Percentiles rank a stretch among this genome's conserved stretches.
Conservation (phyloP, 352 stramenopile genomes). For the Phytophthora europaea region DNA sequence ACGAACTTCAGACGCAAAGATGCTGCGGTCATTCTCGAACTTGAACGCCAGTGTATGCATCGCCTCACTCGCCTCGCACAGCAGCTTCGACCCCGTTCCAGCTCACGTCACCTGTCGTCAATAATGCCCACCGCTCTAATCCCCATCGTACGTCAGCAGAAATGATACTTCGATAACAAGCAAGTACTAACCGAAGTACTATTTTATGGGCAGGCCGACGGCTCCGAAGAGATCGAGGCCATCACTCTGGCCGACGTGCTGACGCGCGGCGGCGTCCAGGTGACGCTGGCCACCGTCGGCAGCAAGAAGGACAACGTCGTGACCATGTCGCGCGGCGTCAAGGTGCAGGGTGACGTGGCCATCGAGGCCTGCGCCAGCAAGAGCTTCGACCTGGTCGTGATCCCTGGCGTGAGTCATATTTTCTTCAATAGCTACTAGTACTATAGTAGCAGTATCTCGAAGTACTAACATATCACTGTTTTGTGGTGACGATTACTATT, state of each 20-base stretch:
- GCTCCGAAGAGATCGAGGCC: slow-evolving; percentile 87
- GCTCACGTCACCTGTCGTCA: slow-evolving; percentile 15
- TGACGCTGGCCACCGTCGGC: slow-evolving; percentile 75
- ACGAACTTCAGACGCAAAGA: not conserved
- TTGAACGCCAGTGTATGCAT: slow-evolving; percentile 14
- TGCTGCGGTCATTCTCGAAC: slow-evolving; percentile 22
- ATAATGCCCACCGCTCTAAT: slow-evolving; percentile 46
- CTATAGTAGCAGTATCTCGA: not conserved
- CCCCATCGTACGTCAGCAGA: slow-evolving; percentile 38
- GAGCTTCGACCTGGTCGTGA: slow-evolving; percentile 74
- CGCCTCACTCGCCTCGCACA: slow-evolving; percentile 3
- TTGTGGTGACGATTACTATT: not conserved
- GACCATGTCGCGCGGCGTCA: slow-evolving; percentile 78
- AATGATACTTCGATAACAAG: not conserved
- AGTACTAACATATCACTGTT: slow-evolving; percentile 13
- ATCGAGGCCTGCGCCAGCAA: slow-evolving; percentile 71
- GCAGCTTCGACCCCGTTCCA: slow-evolving; percentile 9
- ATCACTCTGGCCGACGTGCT: slow-evolving; percentile 81
- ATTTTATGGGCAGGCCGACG: slow-evolving; percentile 60
- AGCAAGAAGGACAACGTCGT: slow-evolving; percentile 72
- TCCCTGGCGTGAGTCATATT: slow-evolving; percentile 57
- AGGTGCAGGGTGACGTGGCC: slow-evolving; percentile 70
- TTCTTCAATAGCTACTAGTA: not conserved
- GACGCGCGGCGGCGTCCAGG: slow-evolving; percentile 69
- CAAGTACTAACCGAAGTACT: slow-evolving; percentile 8